Evolutionary conservation across 257 asterid genomes (phyloP).

Genomic region (Ballota nigra): DNA sequence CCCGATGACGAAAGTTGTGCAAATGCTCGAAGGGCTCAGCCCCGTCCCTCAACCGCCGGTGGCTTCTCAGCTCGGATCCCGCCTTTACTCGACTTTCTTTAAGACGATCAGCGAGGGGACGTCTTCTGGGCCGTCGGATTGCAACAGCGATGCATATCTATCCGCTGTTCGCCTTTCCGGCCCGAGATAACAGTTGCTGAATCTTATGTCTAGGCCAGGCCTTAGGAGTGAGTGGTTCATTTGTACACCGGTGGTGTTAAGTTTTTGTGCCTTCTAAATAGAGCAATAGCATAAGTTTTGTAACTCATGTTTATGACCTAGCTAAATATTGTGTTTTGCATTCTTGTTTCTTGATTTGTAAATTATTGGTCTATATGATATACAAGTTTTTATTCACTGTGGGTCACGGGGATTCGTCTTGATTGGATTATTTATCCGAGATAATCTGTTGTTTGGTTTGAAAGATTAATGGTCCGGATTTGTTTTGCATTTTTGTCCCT

Average conservation of each 20-base stretch:
- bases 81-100: conserved; percentile 54
- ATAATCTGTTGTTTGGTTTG: neutral
- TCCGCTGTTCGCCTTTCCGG: conserved; percentile 93
- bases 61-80: conserved; percentile 57
- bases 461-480: neutral
- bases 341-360: conserved; percentile 35
- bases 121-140: conserved; percentile 83
- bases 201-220: neutral
- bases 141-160: conserved; percentile 71
- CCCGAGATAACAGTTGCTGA: conserved; percentile 62
- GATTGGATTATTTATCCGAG: neutral
- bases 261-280: conserved; percentile 24
- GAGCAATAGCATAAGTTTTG: conserved; percentile 40
- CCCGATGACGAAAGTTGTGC: conserved; percentile 87
- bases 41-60: conserved; percentile 75
- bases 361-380: conserved; percentile 23
- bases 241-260: conserved; percentile 7
- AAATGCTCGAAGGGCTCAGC: conserved; percentile 89
- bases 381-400: neutral
- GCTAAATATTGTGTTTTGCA: conserved; percentile 18
- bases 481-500: too few species aligned
- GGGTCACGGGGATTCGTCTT: neutral
- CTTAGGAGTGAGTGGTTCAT: conserved; percentile 24
- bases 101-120: conserved; percentile 70
- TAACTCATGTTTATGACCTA: conserved; percentile 21